phyloP scores from a whole-genome alignment of 176 grass and related monocot genomes.

The Metroxylon sagu region DNA sequence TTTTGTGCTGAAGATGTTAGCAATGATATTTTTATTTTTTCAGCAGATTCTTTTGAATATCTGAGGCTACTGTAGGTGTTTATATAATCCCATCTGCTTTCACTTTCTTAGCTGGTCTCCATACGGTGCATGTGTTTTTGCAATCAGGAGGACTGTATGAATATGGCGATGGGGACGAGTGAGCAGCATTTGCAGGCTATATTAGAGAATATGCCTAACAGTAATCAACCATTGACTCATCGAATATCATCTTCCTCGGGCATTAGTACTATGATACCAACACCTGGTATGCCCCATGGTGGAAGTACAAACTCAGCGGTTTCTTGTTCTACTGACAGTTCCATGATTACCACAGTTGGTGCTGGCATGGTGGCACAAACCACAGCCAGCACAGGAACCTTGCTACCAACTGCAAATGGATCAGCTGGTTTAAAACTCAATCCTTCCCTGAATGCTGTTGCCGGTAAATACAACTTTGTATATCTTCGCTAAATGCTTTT shows the following conservation, averaged over 20 bases:
- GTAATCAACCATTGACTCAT: conserved; percentile 13
- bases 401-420: conserved; percentile 27
- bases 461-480: neutral
- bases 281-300: conserved; percentile 69
- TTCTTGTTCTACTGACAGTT: conserved; percentile 48
- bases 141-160: conserved; percentile 61
- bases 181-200: conserved; percentile 46
- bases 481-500: neutral
- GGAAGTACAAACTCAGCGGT: conserved; percentile 40
- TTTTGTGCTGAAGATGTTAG: too few relatives aligned
- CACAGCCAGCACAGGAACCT: conserved; percentile 34
- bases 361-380: conserved; percentile 50
- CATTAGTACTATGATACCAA: conserved; percentile 85
- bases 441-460: conserved; percentile 5
- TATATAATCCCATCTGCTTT: too few relatives aligned
- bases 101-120: too few relatives aligned
- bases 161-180: conserved; percentile 44
- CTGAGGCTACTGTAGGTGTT: too few relatives aligned
- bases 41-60: too few relatives aligned
- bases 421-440: conserved; percentile 20
- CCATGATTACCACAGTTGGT: conserved; percentile 32
- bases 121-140: conserved; percentile 6
- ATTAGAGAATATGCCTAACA: conserved; percentile 39
- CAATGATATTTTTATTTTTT: too few relatives aligned
- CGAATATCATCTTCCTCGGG: conserved; percentile 53